These are phyloP conservation scores for Rhynchospora pubera DNA, from an alignment of 176 grass and related monocot species.

Conservation along the genomic window DNA sequence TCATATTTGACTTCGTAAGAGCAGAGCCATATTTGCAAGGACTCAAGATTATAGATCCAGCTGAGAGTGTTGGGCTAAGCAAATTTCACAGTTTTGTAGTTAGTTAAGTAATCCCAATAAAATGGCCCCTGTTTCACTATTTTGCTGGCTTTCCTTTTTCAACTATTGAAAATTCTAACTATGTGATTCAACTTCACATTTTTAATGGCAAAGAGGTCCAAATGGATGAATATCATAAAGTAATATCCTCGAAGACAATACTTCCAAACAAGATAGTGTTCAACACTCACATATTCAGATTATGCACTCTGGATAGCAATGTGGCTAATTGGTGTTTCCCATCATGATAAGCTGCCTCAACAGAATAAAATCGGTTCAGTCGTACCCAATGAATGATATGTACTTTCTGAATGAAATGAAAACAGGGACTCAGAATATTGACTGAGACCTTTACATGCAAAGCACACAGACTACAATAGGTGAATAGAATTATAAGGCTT, in stretches of 20 bases:
- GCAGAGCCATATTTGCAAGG: slow-evolving; percentile 37
- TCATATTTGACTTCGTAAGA: slow-evolving; percentile 63
- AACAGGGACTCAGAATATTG: neutral
- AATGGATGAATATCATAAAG: neutral
- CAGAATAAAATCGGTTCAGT: slow-evolving; percentile 40
- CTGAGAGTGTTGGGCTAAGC: slow-evolving; percentile 54
- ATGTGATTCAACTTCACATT: neutral
- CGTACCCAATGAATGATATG: slow-evolving; percentile 84
- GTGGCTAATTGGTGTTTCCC: slow-evolving; percentile 38
- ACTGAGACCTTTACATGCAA: neutral
- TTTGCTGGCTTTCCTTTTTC: neutral
- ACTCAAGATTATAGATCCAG: slow-evolving; percentile 59
- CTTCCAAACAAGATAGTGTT: neutral
- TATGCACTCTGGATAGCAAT: slow-evolving; percentile 76
- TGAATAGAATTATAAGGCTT: neutral
- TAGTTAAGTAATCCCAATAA: neutral
- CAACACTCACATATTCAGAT: slow-evolving; percentile 57
- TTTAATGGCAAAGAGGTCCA: neutral
- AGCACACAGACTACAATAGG: neutral
- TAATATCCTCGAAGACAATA: neutral
- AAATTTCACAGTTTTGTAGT: neutral
- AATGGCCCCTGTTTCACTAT: neutral
- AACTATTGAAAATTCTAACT: neutral
- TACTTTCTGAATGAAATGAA: slow-evolving; percentile 49
- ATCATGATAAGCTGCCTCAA: slow-evolving; percentile 72